Evolutionary conservation across 768 basidiomycete species (phyloP).

Genomic region (Leccinum truebloodii): DNA sequence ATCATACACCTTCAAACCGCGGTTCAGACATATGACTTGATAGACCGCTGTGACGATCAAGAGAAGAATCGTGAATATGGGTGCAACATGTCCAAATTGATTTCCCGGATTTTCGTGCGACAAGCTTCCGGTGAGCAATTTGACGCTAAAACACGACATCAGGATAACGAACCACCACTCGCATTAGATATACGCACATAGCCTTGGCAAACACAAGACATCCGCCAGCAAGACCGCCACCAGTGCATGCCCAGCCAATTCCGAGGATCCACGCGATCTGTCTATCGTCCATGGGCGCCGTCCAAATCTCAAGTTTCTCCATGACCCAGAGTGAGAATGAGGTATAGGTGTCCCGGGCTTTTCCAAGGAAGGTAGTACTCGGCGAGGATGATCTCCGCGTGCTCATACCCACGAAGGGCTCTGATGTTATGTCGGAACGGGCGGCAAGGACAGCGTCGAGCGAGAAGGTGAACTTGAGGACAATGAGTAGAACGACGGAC

Average conservation of each 20-base stretch:
- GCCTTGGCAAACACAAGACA: constrained; percentile 81
- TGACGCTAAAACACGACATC: constrained; percentile 54
- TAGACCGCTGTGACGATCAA: constrained; percentile 73
- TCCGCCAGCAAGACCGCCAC: constrained; percentile 87
- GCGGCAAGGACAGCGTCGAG: constrained; percentile 74
- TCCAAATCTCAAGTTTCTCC: constrained; percentile 71
- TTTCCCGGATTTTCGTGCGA: constrained; percentile 84
- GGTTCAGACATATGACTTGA: constrained; percentile 91
- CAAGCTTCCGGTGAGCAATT: constrained; percentile 72
- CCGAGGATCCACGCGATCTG: constrained; percentile 89
- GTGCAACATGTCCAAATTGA: constrained; percentile 80
- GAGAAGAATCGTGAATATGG: constrained; percentile 71
- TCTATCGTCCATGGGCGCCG: constrained; percentile 78
- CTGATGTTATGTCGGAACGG: constrained; percentile 66
- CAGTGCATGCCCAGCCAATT: constrained; percentile 92
- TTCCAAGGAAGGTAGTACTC: constrained; percentile 32
- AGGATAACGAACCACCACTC: constrained; percentile 3
- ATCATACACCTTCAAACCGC: constrained; percentile 87
- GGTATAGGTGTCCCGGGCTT: constrained; percentile 43
- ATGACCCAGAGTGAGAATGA: constrained; percentile 52
- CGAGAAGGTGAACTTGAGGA: constrained; percentile 67
- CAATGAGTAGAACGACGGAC: constrained; percentile 60
- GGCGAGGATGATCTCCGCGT: constrained; percentile 24
- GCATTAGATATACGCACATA: constrained; percentile 23
- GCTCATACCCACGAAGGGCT: constrained; percentile 49